These are phyloP conservation scores for Colletotrichum sp. DNA, from an alignment of 2,329 filamentous ascomycete species.

Conservation along the genomic window DNA sequence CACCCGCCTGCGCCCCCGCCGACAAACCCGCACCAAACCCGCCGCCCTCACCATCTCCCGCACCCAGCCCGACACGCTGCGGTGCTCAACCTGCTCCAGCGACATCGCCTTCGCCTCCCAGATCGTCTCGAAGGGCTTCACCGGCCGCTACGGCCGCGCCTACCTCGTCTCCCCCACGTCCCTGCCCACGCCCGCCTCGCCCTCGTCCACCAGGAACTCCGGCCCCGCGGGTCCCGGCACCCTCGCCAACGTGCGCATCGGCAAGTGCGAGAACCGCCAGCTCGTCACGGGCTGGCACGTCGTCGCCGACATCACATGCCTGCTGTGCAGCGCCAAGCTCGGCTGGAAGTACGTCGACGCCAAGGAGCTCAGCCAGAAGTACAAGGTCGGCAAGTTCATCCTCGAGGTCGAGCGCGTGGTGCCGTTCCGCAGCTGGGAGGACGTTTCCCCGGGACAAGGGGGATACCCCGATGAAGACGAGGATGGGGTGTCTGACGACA, in stretches of 20 bases:
- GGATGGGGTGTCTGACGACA: background rate
- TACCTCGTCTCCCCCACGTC: slow-evolving; percentile 58
- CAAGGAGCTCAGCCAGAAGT: slow-evolving; percentile 61
- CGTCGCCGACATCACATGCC: slow-evolving; percentile 67
- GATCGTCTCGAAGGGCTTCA: slow-evolving; percentile 71
- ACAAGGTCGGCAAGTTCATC: slow-evolving; percentile 74
- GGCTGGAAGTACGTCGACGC: slow-evolving; percentile 75
- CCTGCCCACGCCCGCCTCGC: slow-evolving; percentile 20
- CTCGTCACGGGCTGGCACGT: slow-evolving; percentile 68
- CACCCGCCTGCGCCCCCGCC: background rate
- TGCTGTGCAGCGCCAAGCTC: slow-evolving; percentile 58
- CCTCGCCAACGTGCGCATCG: slow-evolving; percentile 61
- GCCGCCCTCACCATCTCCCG: slow-evolving; percentile 40
- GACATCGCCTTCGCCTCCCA: slow-evolving; percentile 67
- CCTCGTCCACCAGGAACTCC: slow-evolving; percentile 12
- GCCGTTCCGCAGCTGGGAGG: slow-evolving; percentile 59
- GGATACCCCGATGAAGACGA: background rate
- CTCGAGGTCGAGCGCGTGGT: slow-evolving; percentile 65
- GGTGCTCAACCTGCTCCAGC: slow-evolving; percentile 62
- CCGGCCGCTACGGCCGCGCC: slow-evolving; percentile 67
- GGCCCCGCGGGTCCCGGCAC: slow-evolving; percentile 25
- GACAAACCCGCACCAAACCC: background rate
- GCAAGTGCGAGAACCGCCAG: slow-evolving; percentile 58
- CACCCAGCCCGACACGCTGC: slow-evolving; percentile 58
- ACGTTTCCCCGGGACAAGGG: slow-evolving; percentile 28